phyloP scores from a whole-genome alignment of 768 basidiomycete species.

The Agaricus subrufescens region DNA sequence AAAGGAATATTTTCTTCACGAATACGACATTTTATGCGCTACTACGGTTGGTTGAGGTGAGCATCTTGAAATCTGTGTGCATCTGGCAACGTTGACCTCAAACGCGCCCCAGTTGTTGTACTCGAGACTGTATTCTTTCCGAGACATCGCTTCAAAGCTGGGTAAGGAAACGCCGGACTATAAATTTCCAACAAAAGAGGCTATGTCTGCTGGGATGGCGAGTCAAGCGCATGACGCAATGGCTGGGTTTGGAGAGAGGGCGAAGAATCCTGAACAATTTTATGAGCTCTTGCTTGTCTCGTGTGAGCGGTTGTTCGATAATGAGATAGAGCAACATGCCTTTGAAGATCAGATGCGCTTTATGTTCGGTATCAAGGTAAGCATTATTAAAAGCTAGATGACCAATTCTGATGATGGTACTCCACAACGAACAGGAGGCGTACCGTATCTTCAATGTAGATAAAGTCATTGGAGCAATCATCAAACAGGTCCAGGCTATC shows the following conservation, averaged over 20 bases:
- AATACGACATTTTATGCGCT: slow-evolving; percentile 88
- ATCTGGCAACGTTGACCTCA: slow-evolving; percentile 3
- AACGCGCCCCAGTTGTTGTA: slow-evolving; percentile 61
- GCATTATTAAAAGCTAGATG: background rate
- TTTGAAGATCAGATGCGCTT: slow-evolving; percentile 91
- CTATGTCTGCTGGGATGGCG: slow-evolving; percentile 24
- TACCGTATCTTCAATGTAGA: slow-evolving; percentile 94
- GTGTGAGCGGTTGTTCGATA: slow-evolving; percentile 89
- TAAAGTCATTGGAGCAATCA: slow-evolving; percentile 80
- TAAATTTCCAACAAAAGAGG: slow-evolving; percentile 16
- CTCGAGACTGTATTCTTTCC: slow-evolving; percentile 75
- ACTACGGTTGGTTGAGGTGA: slow-evolving; percentile 81
- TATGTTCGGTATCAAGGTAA: slow-evolving; percentile 80
- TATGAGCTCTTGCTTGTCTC: slow-evolving; percentile 83
- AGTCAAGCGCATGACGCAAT: slow-evolving; percentile 21
- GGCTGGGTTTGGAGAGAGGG: slow-evolving; percentile 24
- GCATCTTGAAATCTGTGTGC: slow-evolving; percentile 17
- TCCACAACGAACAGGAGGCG: slow-evolving; percentile 42
- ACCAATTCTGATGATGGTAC: background rate
- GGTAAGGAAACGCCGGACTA: slow-evolving; percentile 20
- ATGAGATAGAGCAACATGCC: slow-evolving; percentile 77
- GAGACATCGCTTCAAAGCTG: slow-evolving; percentile 54
- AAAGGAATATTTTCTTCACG: slow-evolving; percentile 71
- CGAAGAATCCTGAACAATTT: slow-evolving; percentile 48
- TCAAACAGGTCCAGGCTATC: slow-evolving; percentile 81